Conservation (phyloP, 371 early-diverging fungal species). For the Dinochytrium kinnereticum region DNA sequence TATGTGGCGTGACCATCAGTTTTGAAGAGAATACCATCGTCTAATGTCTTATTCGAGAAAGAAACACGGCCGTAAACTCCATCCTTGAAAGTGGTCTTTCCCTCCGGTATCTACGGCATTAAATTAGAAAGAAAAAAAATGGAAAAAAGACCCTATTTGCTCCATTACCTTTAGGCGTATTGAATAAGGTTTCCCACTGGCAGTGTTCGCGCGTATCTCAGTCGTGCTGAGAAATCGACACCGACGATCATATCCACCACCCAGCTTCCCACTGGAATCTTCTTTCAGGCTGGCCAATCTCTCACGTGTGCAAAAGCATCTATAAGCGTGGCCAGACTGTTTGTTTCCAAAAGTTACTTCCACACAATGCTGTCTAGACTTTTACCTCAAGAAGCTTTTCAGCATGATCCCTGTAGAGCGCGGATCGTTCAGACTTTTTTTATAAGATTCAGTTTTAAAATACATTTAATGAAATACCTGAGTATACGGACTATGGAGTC, state of each 20-base stretch:
- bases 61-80: constrained; percentile 75
- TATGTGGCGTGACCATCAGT: constrained; percentile 94
- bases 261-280: constrained; percentile 62
- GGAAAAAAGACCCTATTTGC: not conserved
- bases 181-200: constrained; percentile 64
- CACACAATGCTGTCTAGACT: not conserved
- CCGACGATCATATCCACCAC: constrained; percentile 80
- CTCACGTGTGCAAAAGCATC: constrained; percentile 86
- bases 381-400: constrained; percentile 67
- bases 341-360: constrained; percentile 25
- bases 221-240: constrained; percentile 70
- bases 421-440: constrained; percentile 74
- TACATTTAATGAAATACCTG: constrained; percentile 53
- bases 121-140: no score
- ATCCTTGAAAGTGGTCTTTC: constrained; percentile 70
- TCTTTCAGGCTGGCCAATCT: constrained; percentile 67
- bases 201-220: constrained; percentile 66
- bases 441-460: not conserved
- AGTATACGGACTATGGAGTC: constrained; percentile 70
- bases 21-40: constrained; percentile 89
- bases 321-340: constrained; percentile 78
- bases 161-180: constrained; percentile 73
- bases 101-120: constrained; percentile 62
- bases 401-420: constrained; percentile 72
- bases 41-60: constrained; percentile 75